phyloP scores from a whole-genome alignment of 208 protist genomes.

The Trypanosoma conorhini region DNA sequence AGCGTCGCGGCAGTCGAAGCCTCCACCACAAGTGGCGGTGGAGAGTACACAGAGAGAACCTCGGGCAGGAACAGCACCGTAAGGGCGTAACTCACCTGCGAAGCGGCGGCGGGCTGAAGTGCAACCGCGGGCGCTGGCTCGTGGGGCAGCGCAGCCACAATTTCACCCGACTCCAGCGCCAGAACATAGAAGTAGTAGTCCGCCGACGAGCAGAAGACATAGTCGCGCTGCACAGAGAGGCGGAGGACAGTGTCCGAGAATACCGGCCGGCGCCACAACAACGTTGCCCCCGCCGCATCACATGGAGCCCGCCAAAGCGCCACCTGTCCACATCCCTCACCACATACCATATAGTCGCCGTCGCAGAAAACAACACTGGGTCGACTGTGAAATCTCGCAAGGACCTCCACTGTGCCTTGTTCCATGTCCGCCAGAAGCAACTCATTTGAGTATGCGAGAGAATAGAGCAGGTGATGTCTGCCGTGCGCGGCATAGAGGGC shows the following conservation, averaged over 20 bases:
- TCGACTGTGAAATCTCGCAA: slow-evolving; percentile 55
- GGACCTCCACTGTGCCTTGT: slow-evolving; percentile 41
- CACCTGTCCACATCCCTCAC: slow-evolving; percentile 75
- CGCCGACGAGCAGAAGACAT: slow-evolving; percentile 58
- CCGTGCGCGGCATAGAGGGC: slow-evolving; percentile 33
- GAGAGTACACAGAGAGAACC: slow-evolving; percentile 41
- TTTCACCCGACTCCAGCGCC: slow-evolving; percentile 42
- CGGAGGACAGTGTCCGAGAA: slow-evolving; percentile 62
- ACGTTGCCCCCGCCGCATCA: slow-evolving; percentile 12
- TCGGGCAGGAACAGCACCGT: slow-evolving; percentile 37
- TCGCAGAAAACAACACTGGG: slow-evolving; percentile 72
- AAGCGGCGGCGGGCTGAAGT: slow-evolving; percentile 28
- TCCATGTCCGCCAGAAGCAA: slow-evolving; percentile 71
- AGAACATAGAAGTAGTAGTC: slow-evolving; percentile 60
- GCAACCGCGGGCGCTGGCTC: slow-evolving; percentile 37
- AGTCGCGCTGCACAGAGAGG: slow-evolving; percentile 43
- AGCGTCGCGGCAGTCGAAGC: not conserved
- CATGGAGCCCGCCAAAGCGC: slow-evolving; percentile 56
- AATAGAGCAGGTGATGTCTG: slow-evolving; percentile 59
- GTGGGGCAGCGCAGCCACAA: slow-evolving; percentile 37
- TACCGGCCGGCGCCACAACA: slow-evolving; percentile 49
- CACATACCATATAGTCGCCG: slow-evolving; percentile 71
- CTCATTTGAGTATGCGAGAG: slow-evolving; percentile 85
- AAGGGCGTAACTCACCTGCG: slow-evolving; percentile 14
- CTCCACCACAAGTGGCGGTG: not conserved